A percentile compares a stretch with the other conserved stretches of the same genome.
Evolutionary conservation across 2,329 filamentous ascomycete species (phyloP).

Genomic region (Celoporthe dispersa): DNA sequence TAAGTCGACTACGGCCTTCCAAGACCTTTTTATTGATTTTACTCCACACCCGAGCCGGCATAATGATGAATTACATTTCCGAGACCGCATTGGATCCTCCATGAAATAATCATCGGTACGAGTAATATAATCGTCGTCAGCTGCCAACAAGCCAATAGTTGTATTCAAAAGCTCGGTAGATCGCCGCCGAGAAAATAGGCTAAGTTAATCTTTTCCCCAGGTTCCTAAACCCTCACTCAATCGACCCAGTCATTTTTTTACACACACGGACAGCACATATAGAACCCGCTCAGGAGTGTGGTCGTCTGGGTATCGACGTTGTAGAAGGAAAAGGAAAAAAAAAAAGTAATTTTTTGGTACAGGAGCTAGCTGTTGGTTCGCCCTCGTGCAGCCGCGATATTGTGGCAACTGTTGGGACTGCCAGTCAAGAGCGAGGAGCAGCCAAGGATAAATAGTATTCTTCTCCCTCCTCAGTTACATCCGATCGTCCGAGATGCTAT

Average conservation of each 20-base stretch:
- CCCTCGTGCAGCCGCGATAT: neutral
- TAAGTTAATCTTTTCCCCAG: neutral
- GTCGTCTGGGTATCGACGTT: neutral
- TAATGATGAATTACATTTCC: neutral
- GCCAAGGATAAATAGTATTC: neutral
- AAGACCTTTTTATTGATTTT: neutral
- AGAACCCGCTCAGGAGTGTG: neutral
- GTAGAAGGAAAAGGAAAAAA: neutral
- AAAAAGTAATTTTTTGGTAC: neutral
- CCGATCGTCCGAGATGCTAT: neutral
- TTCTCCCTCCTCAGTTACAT: neutral
- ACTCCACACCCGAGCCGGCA: neutral
- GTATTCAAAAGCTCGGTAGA: neutral
- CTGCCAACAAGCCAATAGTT: neutral
- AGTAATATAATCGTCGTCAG: neutral
- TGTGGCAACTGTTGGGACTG: neutral
- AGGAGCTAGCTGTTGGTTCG: neutral
- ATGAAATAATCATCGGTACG: neutral
- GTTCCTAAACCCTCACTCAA: neutral
- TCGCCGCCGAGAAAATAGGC: slow-evolving; percentile 1
- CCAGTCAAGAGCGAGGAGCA: neutral
- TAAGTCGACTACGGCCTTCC: neutral
- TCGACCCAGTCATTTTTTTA: neutral
- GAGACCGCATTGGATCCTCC: neutral
- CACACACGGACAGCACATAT: neutral